Percentiles rank a stretch among this genome's conserved stretches.
These are phyloP conservation scores for Cardamine occulta DNA, from an alignment of 345 rosid species.

Conservation along the genomic window DNA sequence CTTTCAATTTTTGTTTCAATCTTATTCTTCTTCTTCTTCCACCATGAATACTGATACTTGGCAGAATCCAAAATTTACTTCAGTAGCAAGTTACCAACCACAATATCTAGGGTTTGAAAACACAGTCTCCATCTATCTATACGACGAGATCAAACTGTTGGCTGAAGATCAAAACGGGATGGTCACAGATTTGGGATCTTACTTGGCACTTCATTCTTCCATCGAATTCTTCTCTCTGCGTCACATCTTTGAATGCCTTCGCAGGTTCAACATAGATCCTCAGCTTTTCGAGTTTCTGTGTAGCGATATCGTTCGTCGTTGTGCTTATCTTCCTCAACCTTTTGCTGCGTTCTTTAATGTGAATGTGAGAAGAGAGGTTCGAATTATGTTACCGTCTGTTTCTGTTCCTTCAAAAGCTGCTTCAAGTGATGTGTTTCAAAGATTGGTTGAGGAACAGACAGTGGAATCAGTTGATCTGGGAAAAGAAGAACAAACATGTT, in stretches of 20 bases:
- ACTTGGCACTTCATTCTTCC: not conserved
- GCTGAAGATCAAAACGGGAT: not conserved
- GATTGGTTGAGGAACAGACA: not conserved
- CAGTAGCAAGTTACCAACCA: not conserved
- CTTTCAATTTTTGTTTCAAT: no score
- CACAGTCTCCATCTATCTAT: not conserved
- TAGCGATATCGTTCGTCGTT: no score
- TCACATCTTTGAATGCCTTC: not conserved
- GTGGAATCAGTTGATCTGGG: not conserved
- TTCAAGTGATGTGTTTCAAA: slow-evolving; percentile 7
- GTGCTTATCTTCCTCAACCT: no score
- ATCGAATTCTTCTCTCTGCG: not conserved
- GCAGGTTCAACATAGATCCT: no score
- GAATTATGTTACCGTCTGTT: not conserved
- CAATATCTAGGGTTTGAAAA: not conserved
- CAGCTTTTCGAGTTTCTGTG: no score
- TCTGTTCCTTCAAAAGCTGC: not conserved
- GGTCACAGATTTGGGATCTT: not conserved
- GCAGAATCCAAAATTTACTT: not conserved
- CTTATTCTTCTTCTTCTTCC: no score
- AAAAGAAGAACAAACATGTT: slow-evolving; percentile 10
- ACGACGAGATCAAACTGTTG: not conserved
- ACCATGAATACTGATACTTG: no score
- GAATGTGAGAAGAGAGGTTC: no score
- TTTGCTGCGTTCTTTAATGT: no score